Evolutionary conservation across 2,329 filamentous ascomycete species (phyloP), one percentile per base, ranked within the genome.

Genomic region (Pezicula neosporulosa): DNA sequence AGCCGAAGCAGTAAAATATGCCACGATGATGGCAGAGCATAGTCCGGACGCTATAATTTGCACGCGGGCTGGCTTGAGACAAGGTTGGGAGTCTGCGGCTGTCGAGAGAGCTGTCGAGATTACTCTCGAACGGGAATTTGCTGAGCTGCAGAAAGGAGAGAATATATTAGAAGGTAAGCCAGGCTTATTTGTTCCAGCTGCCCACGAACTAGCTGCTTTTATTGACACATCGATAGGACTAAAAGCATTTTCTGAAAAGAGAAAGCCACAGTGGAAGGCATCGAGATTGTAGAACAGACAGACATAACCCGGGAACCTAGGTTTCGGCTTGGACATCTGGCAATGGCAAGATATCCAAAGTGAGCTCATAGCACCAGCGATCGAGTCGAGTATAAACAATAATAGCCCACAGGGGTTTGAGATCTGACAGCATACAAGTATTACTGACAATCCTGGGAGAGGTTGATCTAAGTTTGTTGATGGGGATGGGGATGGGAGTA

Each of bases 41-140:
- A 88, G 83, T 56, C 88, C 88, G 3, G 88, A 92, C 67, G 76
- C 85, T 6, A 80, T 91, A 39, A 81, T 90, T 59, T 84, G 89
- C 18, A 86, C 76, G 53, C 75, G 86, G 18, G 83, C 83, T 62
- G 88, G 86, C 0, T 61, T 92, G 49, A 79, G 85, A 66, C 67
- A 86, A 55, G 86, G 84, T 0, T 90, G 86, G 86, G 86, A 89
- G 59, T 77, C 74, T 1, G 69, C 83, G 24, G 80, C 82, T 12
- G 85, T 83, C 0, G 80, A 83, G 66, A 74, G 78, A 55, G 53
- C 47, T 28, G 87, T 81, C 30, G 72, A 71, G 50, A 63, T 80
- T 55, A 65, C 86, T 49, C 72, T 77, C 13, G 74, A 79, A 44
- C 77, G 76, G 1, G 77, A 83, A 72, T 83, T 79, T 60, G 72